A percentile compares a stretch with the other conserved stretches of the same genome.
These are phyloP conservation scores for Solanum hybrid DNA, from an alignment of 305 asterid genomes.

Conservation along the genomic window DNA sequence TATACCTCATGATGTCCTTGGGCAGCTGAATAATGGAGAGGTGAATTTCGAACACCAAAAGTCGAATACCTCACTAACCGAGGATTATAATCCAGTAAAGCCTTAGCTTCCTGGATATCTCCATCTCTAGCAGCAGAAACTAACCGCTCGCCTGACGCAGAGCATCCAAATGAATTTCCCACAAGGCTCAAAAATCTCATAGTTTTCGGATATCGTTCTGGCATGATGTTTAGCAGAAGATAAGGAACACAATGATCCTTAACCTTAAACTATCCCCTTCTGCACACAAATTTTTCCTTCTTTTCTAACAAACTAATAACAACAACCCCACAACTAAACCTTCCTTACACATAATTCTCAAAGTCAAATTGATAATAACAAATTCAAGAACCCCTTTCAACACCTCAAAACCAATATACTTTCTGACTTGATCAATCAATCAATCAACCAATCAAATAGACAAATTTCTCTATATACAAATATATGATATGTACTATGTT, in stretches of 20 bases:
- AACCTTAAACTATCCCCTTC: background rate
- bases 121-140: conserved; percentile 97
- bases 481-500: conserved; percentile 19
- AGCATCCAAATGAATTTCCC: conserved; percentile 87
- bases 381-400: conserved; percentile 22
- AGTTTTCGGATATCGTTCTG: conserved; percentile 16
- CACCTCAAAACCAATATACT: conserved; percentile 19
- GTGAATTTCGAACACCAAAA: conserved; percentile 81
- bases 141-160: conserved; percentile 82
- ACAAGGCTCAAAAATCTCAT: conserved; percentile 68
- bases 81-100: conserved; percentile 76
- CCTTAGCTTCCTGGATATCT: conserved; percentile 89
- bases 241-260: conserved; percentile 16
- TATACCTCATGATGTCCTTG: conserved; percentile 88
- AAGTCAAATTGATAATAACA: conserved; percentile 17
- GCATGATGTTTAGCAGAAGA: conserved; percentile 3
- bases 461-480: conserved; percentile 7
- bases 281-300: conserved; percentile 20
- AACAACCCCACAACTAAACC: conserved; percentile 29
- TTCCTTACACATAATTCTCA: conserved; percentile 22
- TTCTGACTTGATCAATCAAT: conserved; percentile 28
- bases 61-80: conserved; percentile 77
- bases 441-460: conserved; percentile 7
- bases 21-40: conserved; percentile 84
- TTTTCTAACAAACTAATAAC: conserved; percentile 36